These are phyloP conservation scores for Penicillium fuscoglaucum DNA, from an alignment of 2,329 filamentous ascomycete species.

Conservation along the genomic window DNA sequence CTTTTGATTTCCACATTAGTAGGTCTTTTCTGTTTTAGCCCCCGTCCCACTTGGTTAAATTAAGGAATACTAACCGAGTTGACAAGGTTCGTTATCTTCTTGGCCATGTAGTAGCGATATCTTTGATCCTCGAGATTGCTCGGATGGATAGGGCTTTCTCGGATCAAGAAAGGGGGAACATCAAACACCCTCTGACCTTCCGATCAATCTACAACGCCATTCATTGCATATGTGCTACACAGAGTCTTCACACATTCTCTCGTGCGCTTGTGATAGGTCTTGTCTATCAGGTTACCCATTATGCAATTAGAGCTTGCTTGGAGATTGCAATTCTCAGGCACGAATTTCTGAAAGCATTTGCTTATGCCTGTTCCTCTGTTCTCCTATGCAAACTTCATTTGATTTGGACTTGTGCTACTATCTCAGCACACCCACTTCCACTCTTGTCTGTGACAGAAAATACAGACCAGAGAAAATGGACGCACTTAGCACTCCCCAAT, in stretches of 20 bases:
- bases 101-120: not conserved
- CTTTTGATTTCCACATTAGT: not conserved
- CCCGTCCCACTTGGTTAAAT: no score
- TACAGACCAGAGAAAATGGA: not conserved
- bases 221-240: not conserved
- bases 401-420: not conserved
- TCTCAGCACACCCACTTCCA: not conserved
- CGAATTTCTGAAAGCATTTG: not conserved
- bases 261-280: not conserved
- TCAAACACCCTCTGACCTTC: not conserved
- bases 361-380: not conserved
- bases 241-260: not conserved
- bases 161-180: not conserved
- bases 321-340: not conserved
- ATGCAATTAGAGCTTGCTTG: not conserved
- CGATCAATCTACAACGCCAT: not conserved
- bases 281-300: not conserved
- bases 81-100: not conserved
- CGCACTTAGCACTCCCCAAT: not conserved
- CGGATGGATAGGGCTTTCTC: not conserved
- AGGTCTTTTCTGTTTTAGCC: not conserved
- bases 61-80: not conserved
- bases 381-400: slow-evolving; percentile 2
- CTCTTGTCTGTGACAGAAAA: not conserved
- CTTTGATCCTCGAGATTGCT: not conserved